Percentiles rank a stretch among this genome's conserved stretches.
These are phyloP conservation scores for Daldinia childiae DNA, from an alignment of 495 filamentous ascomycete genomes.

Conservation along the genomic window DNA sequence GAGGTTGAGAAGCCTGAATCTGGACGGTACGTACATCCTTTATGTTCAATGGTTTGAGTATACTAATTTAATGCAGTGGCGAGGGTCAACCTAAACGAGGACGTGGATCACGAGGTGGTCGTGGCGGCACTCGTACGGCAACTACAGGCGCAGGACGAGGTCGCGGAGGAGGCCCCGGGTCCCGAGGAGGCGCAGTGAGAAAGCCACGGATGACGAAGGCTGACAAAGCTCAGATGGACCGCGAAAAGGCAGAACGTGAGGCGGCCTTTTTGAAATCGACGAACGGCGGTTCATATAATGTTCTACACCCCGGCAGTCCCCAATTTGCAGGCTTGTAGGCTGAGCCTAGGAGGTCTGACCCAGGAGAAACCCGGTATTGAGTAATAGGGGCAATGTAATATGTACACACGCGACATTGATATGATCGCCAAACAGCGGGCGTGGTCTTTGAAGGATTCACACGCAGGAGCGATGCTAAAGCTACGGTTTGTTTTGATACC, in stretches of 20 bases:
- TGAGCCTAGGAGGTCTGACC: not conserved
- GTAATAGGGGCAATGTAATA: slow-evolving; percentile 19
- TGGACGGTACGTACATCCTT: slow-evolving; percentile 63
- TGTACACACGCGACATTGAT: slow-evolving; percentile 13
- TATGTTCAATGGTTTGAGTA: slow-evolving; percentile 10
- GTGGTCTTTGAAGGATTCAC: slow-evolving; percentile 8
- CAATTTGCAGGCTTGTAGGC: slow-evolving; percentile 45
- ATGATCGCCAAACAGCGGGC: slow-evolving; percentile 1
- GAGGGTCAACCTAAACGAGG: slow-evolving; percentile 82
- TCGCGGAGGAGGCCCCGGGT: slow-evolving; percentile 74
- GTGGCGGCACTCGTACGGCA: slow-evolving; percentile 67
- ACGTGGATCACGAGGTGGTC: slow-evolving; percentile 66
- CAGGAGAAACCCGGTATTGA: not conserved
- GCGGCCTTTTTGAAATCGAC: slow-evolving; percentile 39
- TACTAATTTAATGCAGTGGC: slow-evolving; percentile 62
- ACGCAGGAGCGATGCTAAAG: slow-evolving; percentile 6
- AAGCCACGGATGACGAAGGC: slow-evolving; percentile 86
- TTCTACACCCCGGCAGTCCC: slow-evolving; percentile 44
- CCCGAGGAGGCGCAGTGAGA: slow-evolving; percentile 78
- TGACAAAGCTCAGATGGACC: slow-evolving; percentile 76
- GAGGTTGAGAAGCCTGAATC: slow-evolving; percentile 86
- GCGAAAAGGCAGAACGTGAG: slow-evolving; percentile 61
- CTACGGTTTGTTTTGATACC: slow-evolving; percentile 25
- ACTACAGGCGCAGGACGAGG: slow-evolving; percentile 56
- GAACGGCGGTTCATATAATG: slow-evolving; percentile 41